Evolutionary conservation across 2,329 filamentous ascomycete genomes (phyloP).

Genomic region (Hymenotorrendiella dingleyae): DNA sequence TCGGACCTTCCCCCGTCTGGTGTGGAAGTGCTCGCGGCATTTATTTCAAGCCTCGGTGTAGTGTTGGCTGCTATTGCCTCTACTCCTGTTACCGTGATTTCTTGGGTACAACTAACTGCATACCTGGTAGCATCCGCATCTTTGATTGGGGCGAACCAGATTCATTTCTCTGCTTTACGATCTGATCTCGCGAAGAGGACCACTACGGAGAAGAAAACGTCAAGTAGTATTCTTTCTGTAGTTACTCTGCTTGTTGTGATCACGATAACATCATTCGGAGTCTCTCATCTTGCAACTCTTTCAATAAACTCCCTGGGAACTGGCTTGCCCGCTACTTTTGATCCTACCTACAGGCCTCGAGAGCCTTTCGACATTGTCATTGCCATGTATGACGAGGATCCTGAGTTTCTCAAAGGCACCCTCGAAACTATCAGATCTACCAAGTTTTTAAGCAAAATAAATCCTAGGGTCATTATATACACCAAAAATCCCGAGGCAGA

Average conservation of each 20-base stretch:
- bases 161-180: slow-evolving; percentile 7
- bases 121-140: slow-evolving; percentile 12
- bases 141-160: slow-evolving; percentile 10
- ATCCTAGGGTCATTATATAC: slow-evolving; percentile 22
- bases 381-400: slow-evolving; percentile 23
- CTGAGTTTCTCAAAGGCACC: slow-evolving; percentile 14
- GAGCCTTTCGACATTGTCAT: slow-evolving; percentile 26
- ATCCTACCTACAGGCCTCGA: slow-evolving; percentile 13
- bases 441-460: slow-evolving; percentile 13
- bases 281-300: slow-evolving; percentile 3
- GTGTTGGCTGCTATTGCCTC: slow-evolving; percentile 13
- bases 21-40: slow-evolving; percentile 10
- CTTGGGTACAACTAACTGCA: slow-evolving; percentile 15
- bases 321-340: slow-evolving; percentile 10
- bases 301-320: slow-evolving; percentile 7
- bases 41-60: slow-evolving; percentile 12
- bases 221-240: slow-evolving; percentile 8
- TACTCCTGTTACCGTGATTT: slow-evolving; percentile 15
- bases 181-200: slow-evolving; percentile 1
- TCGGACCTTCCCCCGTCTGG: slow-evolving; percentile 7
- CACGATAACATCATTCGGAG: slow-evolving; percentile 2
- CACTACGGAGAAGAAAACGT: slow-evolving; percentile 3
- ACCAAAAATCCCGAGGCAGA: slow-evolving; percentile 20
- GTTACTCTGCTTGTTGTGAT: slow-evolving; percentile 5
- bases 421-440: slow-evolving; percentile 20